Conservation (phyloP, 2,329 filamentous ascomycete genomes). For the Zymoseptoria tritici region DNA sequence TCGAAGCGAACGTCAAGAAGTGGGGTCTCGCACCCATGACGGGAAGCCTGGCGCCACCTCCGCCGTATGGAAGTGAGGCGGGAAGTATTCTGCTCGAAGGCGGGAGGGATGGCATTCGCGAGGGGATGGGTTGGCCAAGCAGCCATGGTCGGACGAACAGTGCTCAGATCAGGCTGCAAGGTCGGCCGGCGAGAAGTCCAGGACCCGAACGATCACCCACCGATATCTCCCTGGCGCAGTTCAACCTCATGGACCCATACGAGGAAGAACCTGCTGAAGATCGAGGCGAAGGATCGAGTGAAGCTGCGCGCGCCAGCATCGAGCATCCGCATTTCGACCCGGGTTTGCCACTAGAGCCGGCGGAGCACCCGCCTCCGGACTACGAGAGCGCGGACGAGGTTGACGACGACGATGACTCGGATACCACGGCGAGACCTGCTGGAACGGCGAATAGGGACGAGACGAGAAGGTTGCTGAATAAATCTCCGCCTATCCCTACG, state of each 20-base stretch:
- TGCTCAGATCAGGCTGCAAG: conserved; percentile 66
- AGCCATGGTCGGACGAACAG: conserved; percentile 68
- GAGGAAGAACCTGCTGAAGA: conserved; percentile 35
- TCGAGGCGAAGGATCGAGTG: conserved; percentile 19
- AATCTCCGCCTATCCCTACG: conserved; percentile 65
- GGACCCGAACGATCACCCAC: conserved; percentile 87
- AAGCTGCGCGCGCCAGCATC: conserved; percentile 10
- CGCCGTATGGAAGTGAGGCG: conserved; percentile 93
- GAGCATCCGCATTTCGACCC: conserved; percentile 13
- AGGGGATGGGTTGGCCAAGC: conserved; percentile 49
- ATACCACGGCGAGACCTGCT: conserved; percentile 20
- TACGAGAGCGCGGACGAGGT: conserved; percentile 39
- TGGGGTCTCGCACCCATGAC: conserved; percentile 97
- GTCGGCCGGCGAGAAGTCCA: conserved; percentile 65
- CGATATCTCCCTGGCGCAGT: conserved; percentile 86
- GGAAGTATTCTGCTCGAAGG: conserved; percentile 91
- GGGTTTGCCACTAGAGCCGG: conserved; percentile 26
- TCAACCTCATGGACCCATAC: conserved; percentile 60
- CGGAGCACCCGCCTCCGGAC: conserved; percentile 38
- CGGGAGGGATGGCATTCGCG: conserved; percentile 50
- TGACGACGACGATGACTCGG: conserved; percentile 14
- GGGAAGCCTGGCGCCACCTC: conserved; percentile 86
- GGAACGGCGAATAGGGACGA: conserved; percentile 18
- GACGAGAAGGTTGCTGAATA: conserved; percentile 9
- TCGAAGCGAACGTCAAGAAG: conserved; percentile 99